phyloP scores from a whole-genome alignment of 2,329 filamentous ascomycete genomes.

The Pseudogymnoascus sp. region DNA sequence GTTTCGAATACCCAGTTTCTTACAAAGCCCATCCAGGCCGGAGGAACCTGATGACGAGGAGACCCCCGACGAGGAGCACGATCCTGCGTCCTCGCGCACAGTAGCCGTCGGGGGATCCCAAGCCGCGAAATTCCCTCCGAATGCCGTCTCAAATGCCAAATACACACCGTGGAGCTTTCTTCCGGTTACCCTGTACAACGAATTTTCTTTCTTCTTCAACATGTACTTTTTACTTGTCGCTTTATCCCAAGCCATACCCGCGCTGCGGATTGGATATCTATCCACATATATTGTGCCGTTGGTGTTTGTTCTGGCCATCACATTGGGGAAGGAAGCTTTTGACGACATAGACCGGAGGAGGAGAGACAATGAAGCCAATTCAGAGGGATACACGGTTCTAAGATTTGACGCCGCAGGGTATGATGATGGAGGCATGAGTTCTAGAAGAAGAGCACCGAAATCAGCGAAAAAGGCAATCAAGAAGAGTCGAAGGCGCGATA shows the following conservation, averaged over 20 bases:
- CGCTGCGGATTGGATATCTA: conserved; percentile 84
- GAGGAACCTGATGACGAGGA: conserved; percentile 28
- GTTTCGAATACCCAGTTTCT: conserved; percentile 59
- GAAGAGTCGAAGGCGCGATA: conserved; percentile 34
- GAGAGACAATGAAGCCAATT: conserved; percentile 88
- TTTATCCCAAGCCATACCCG: conserved; percentile 82
- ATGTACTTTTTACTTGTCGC: conserved; percentile 97
- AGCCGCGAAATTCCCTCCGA: conserved; percentile 70
- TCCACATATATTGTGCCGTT: conserved; percentile 89
- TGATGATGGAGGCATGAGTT: conserved; percentile 27
- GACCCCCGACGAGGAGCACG: conserved; percentile 46
- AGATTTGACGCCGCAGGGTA: conserved; percentile 53
- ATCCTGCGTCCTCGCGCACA: conserved; percentile 62
- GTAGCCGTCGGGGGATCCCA: conserved; percentile 70
- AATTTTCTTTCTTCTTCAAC: conserved; percentile 99
- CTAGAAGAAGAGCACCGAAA: conserved; percentile 38
- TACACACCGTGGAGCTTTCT: conserved; percentile 94
- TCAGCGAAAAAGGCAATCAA: conserved; percentile 32
- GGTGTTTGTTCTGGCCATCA: conserved; percentile 84
- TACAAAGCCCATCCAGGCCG: conserved; percentile 36
- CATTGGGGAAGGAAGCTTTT: conserved; percentile 88
- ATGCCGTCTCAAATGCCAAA: conserved; percentile 92
- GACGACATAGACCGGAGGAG: conserved; percentile 83
- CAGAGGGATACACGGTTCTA: conserved; percentile 75
- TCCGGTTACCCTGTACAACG: conserved; percentile 90